Conservation (phyloP, 2,329 filamentous ascomycete species). For the Lasiodiplodia sp. region DNA sequence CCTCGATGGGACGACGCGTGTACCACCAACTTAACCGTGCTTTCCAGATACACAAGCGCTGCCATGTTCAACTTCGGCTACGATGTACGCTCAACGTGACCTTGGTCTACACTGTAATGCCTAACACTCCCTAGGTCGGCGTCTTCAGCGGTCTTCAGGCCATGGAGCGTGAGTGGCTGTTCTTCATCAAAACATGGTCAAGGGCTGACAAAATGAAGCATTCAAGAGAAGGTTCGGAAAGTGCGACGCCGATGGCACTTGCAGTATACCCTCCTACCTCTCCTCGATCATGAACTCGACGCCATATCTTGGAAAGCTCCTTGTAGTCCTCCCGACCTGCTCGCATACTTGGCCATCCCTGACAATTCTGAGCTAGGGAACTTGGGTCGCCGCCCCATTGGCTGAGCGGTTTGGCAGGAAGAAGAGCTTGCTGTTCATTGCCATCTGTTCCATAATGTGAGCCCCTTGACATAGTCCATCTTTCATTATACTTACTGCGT, state of each 20-base stretch:
- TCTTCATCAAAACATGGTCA: background rate
- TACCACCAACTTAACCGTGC: background rate
- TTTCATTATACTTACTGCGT: background rate
- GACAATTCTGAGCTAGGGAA: constrained; percentile 7
- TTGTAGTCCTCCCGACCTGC: background rate
- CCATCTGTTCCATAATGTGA: constrained; percentile 23
- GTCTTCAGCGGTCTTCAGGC: constrained; percentile 24
- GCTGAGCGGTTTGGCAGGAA: constrained; percentile 27
- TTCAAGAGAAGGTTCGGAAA: constrained; percentile 21
- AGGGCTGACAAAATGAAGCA: background rate
- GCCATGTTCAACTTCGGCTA: constrained; percentile 28
- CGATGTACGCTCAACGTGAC: constrained; percentile 6
- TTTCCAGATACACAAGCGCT: constrained; percentile 22
- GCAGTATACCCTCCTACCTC: constrained; percentile 17
- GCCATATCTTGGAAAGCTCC: constrained; percentile 23
- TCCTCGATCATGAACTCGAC: constrained; percentile 28
- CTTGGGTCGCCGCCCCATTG: constrained; percentile 21
- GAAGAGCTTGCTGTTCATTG: constrained; percentile 22
- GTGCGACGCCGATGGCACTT: constrained; percentile 19
- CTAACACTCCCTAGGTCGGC: constrained; percentile 16
- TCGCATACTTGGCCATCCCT: background rate
- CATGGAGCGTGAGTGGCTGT: constrained; percentile 6
- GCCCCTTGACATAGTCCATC: background rate
- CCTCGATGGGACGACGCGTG: background rate
- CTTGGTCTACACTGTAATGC: too few relatives aligned